Percentiles rank a stretch among this genome's conserved stretches.
These are phyloP conservation scores for Solanum chiquidenum DNA, from an alignment of 257 asterid genomes.

Conservation along the genomic window DNA sequence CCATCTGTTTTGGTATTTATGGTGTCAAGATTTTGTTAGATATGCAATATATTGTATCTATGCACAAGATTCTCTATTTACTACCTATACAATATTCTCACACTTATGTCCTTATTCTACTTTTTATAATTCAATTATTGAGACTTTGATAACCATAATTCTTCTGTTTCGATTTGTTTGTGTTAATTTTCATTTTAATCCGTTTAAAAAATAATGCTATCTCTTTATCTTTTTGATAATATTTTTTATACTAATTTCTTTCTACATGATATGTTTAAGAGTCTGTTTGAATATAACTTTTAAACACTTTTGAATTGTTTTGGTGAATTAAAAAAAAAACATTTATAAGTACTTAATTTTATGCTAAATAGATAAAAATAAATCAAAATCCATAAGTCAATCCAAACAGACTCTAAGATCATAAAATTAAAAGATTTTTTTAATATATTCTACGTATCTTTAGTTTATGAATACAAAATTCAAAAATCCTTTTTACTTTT, in stretches of 20 bases:
- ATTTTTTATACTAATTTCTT: too few species aligned
- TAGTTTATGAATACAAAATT: too few species aligned
- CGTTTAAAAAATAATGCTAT: too few species aligned
- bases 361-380: too few species aligned
- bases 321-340: too few species aligned
- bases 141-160: neutral
- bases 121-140: neutral
- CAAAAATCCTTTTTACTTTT: too few species aligned
- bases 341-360: too few species aligned
- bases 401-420: neutral
- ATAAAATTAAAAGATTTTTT: too few species aligned
- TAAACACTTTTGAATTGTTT: too few species aligned
- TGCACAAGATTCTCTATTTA: constrained; percentile 17
- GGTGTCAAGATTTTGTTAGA: constrained; percentile 30
- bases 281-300: neutral
- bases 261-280: too few species aligned
- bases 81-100: neutral
- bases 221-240: fast-evolving
- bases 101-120: neutral
- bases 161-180: fast-evolving
- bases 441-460: too few species aligned
- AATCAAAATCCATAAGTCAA: too few species aligned
- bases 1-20: constrained; percentile 24
- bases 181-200: fast-evolving
- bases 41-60: constrained; percentile 18